Evolutionary conservation across 2,329 filamentous ascomycete genomes (phyloP), one percentile per base, ranked within the genome.

Genomic region (Xylariaceae sp.): DNA sequence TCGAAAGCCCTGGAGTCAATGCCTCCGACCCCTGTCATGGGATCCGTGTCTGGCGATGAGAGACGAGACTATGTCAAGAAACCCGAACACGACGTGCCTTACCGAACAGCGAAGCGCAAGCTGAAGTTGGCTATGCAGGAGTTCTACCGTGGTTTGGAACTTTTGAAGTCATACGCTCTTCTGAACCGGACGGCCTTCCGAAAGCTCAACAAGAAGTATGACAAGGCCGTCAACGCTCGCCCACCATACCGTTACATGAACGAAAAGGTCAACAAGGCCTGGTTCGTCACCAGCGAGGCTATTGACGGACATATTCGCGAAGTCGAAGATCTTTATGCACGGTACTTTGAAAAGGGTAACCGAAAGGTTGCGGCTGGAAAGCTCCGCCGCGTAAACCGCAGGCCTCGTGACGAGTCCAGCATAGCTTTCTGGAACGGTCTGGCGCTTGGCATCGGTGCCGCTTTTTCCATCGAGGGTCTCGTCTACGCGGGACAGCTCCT

Each of bases 171-270:
- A 0, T 99, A 96, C 68, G 88, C 92, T 1, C 77, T 96, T 18
- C 80, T 97, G 11, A 99, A 99, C 73, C 84, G 91, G 53, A 96
- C 91, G 0, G 94, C 92, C 0, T 97, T 97, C 70, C 87, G 92
- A 37, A 99, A 99, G 74, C 91, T 99, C 71, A 97, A 96, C 76
- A 99, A 99, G 74, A 99, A 99, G 75, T 97, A 95, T 72, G 92
- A 97, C 79, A 99, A 97, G 76, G 85, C 88, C 1, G 85, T 92
- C 58, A 85, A 92, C 67, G 88, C 91, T 47, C 83, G 88, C 9
- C 90, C 90, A 0, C 82, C 88, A 0, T 82, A 89, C 70, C 84
- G 88, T 34, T 97, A 93, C 73, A 89, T 97, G 83, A 88, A 87
- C 37, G 92, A 97, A 67, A 93, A 93, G 71, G 92, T 99, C 67